These are phyloP conservation scores for Penicillium fuscoglaucum DNA, from an alignment of 2,329 filamentous ascomycete genomes.

Conservation along the genomic window DNA sequence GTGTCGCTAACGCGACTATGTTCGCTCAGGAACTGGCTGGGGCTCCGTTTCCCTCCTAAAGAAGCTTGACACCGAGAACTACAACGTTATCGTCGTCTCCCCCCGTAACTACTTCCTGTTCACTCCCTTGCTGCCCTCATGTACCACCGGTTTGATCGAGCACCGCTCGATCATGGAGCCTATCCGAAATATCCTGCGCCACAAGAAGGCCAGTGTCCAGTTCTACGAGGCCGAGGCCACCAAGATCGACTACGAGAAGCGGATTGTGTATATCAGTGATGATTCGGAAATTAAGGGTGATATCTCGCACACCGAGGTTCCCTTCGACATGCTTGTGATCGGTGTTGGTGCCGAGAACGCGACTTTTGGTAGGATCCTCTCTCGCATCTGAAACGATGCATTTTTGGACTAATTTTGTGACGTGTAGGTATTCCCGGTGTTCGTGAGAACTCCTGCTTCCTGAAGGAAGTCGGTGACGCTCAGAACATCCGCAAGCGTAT, in stretches of 20 bases:
- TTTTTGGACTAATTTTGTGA: background rate
- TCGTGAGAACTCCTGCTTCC: slow-evolving; percentile 90
- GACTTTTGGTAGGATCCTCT: slow-evolving; percentile 72
- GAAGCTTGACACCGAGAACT: slow-evolving; percentile 98
- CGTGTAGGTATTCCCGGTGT: slow-evolving; percentile 78
- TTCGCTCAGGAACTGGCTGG: slow-evolving; percentile 80
- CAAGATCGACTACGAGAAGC: slow-evolving; percentile 90
- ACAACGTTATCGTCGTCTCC: slow-evolving; percentile 97
- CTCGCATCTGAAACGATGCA: slow-evolving; percentile 12
- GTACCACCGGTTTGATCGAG: slow-evolving; percentile 95
- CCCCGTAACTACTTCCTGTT: slow-evolving; percentile 99
- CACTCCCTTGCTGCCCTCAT: slow-evolving; percentile 94
- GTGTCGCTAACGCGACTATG: slow-evolving; percentile 24
- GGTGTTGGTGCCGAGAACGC: slow-evolving; percentile 98
- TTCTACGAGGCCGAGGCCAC: slow-evolving; percentile 98
- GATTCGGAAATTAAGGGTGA: slow-evolving; percentile 90
- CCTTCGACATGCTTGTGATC: slow-evolving; percentile 97
- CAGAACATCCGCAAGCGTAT: slow-evolving; percentile 97
- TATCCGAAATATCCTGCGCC: slow-evolving; percentile 89
- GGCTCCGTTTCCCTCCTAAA: slow-evolving; percentile 94
- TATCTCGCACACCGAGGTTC: slow-evolving; percentile 78
- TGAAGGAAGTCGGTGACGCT: slow-evolving; percentile 97
- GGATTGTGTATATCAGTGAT: slow-evolving; percentile 84
- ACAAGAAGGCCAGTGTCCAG: slow-evolving; percentile 90
- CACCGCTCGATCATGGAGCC: slow-evolving; percentile 99